Percentiles rank a stretch among this genome's conserved stretches.
Conservation (phyloP, 169 alveolate genomes). For the Plasmodium gaboni region DNA sequence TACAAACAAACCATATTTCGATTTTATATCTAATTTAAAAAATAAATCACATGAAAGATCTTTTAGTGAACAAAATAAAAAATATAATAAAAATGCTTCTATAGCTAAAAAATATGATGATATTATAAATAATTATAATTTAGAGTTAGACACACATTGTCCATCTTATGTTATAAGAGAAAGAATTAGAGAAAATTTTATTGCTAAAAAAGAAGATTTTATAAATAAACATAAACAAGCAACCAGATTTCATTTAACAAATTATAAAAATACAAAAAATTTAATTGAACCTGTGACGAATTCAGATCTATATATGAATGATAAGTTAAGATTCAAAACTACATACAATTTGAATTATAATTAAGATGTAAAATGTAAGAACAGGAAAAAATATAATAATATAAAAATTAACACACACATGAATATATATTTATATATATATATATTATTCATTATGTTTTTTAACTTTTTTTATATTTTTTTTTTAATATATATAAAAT, state of each 20-base stretch:
- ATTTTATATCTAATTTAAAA: conserved; percentile 50
- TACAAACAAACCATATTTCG: conserved; percentile 75
- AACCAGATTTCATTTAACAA: conserved; percentile 63
- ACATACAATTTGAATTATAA: conserved; percentile 53
- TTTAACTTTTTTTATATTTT: too few species aligned
- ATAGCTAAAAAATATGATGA: conserved; percentile 51
- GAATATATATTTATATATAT: background rate
- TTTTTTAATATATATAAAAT: too few species aligned
- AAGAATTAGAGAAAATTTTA: conserved; percentile 65
- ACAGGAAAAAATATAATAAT: too few species aligned
- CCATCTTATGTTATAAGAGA: conserved; percentile 74
- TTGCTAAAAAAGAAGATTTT: conserved; percentile 66
- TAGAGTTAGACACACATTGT: conserved; percentile 54
- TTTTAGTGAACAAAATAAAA: conserved; percentile 21
- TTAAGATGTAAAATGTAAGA: background rate
- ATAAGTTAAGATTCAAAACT: conserved; percentile 49
- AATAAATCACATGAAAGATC: conserved; percentile 19
- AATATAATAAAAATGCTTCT: conserved; percentile 43
- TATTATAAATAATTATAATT: conserved; percentile 37
- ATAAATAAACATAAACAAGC: conserved; percentile 49
- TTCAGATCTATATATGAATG: conserved; percentile 72
- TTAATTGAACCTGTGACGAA: conserved; percentile 44
- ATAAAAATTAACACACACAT: background rate
- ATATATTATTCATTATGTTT: background rate
- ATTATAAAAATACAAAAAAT: conserved; percentile 61